These are phyloP conservation scores for Pseudonitzschia delicatissima DNA, from an alignment of 108 stramenopile genomes.

Conservation along the genomic window DNA sequence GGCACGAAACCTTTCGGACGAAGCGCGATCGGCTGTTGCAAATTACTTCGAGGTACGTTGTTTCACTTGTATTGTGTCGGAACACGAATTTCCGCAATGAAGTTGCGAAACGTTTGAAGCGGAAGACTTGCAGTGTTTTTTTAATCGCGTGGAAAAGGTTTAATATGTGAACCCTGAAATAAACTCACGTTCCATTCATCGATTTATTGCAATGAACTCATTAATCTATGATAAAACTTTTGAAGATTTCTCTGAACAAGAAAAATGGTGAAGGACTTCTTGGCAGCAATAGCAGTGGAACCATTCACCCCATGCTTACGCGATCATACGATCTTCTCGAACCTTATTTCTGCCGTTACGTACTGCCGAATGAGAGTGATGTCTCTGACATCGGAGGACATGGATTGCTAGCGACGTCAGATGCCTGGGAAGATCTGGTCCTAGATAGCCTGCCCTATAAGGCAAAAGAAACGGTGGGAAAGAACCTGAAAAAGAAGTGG, in stretches of 20 bases:
- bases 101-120: not conserved
- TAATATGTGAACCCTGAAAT: not conserved
- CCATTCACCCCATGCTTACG: slow-evolving; percentile 88
- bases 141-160: no score
- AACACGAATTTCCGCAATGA: no score
- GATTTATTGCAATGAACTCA: not conserved
- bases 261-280: slow-evolving; percentile 53
- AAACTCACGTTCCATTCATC: not conserved
- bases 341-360: slow-evolving; percentile 84
- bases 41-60: slow-evolving; percentile 90
- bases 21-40: slow-evolving; percentile 92
- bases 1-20: slow-evolving; percentile 88
- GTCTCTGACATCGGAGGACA: slow-evolving; percentile 57
- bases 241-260: slow-evolving; percentile 43
- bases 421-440: slow-evolving; percentile 71
- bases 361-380: slow-evolving; percentile 41
- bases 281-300: slow-evolving; percentile 13
- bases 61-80: not conserved
- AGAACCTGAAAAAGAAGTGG: slow-evolving; percentile 62
- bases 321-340: slow-evolving; percentile 87
- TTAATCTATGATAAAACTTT: not conserved
- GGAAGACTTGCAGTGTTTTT: not conserved
- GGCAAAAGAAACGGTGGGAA: slow-evolving; percentile 40
- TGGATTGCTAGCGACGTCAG: slow-evolving; percentile 71
- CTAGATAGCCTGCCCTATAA: slow-evolving; percentile 84